Evolutionary conservation across 306 rosid species (phyloP).

Genomic region (Acacia crassicarpa): DNA sequence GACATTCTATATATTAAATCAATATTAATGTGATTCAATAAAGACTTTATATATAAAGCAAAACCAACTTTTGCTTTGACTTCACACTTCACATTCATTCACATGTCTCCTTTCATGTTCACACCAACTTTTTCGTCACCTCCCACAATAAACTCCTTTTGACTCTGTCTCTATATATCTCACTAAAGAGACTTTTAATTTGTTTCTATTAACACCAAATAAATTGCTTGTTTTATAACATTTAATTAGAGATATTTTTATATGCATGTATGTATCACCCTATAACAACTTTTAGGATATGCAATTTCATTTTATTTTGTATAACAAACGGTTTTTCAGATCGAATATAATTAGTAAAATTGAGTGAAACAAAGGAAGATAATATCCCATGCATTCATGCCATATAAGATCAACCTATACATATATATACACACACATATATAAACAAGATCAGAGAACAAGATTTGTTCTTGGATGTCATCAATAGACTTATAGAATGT

Average conservation of each 20-base stretch:
- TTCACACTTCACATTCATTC: background rate
- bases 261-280: too few species aligned
- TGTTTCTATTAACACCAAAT: background rate
- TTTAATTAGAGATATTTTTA: background rate
- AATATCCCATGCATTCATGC: background rate
- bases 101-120: background rate
- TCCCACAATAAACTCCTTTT: background rate
- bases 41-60: background rate
- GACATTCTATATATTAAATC: background rate
- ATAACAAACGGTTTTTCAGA: too few species aligned
- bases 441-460: too few species aligned
- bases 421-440: too few species aligned
- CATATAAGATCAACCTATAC: too few species aligned
- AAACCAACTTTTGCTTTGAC: background rate
- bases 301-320: background rate
- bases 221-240: background rate
- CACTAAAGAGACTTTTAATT: too few species aligned
- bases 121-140: background rate
- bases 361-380: background rate
- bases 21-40: background rate
- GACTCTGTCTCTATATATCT: background rate
- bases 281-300: background rate
- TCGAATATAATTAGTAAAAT: background rate
- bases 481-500: too few species aligned
- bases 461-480: too few species aligned